Percentiles rank a stretch among this genome's conserved stretches.
These are phyloP conservation scores for Delonix regia DNA, from an alignment of 306 rosid species.

Conservation along the genomic window DNA sequence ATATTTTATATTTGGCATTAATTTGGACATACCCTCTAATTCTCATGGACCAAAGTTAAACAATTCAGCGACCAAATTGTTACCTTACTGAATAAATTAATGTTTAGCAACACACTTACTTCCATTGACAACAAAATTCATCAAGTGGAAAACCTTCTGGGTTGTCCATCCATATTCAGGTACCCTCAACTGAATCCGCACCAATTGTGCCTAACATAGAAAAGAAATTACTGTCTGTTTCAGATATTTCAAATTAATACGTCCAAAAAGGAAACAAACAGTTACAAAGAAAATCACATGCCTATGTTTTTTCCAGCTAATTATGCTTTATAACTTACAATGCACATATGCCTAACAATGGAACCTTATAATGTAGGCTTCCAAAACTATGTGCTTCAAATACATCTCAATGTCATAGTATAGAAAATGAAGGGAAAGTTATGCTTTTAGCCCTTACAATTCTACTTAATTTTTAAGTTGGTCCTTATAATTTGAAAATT, in stretches of 20 bases:
- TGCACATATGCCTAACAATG: background rate
- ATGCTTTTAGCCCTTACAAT: too few relatives aligned
- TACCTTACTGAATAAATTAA: background rate
- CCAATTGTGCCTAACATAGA: slow-evolving; percentile 55
- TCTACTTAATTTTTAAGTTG: too few relatives aligned
- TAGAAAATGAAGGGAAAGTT: too few relatives aligned
- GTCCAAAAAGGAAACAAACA: too few relatives aligned
- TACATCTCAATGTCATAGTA: too few relatives aligned
- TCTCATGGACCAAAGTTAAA: background rate
- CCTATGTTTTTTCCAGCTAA: too few relatives aligned
- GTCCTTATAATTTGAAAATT: too few relatives aligned
- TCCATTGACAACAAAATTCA: slow-evolving; percentile 77
- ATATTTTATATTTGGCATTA: background rate
- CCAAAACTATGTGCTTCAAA: too few relatives aligned
- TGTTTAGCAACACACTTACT: slow-evolving; percentile 40
- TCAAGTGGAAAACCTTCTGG: slow-evolving; percentile 80
- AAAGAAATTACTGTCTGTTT: background rate
- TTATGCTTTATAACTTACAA: too few relatives aligned
- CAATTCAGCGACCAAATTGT: background rate
- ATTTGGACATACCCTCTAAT: background rate
- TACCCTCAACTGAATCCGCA: slow-evolving; percentile 72
- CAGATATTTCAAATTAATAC: too few relatives aligned
- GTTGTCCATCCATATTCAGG: slow-evolving; percentile 87
- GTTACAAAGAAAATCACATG: too few relatives aligned
- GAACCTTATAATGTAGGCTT: background rate